These are phyloP conservation scores for Nitzschia sp. DNA, from an alignment of 108 stramenopile genomes.

Conservation along the genomic window DNA sequence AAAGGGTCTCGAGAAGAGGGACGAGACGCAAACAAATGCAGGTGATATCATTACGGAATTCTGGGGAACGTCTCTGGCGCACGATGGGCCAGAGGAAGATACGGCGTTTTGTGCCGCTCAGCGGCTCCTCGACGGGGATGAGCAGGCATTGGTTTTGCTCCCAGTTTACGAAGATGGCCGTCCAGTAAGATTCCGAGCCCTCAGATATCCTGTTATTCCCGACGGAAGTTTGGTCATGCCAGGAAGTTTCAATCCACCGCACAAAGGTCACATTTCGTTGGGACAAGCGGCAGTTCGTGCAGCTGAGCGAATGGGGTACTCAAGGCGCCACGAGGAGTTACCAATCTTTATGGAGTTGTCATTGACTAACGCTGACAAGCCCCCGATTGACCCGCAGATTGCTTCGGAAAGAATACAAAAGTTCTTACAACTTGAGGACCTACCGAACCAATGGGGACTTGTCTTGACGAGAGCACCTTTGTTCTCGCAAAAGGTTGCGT, in stretches of 20 bases:
- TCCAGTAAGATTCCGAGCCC: conserved; percentile 21
- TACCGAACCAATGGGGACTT: conserved; percentile 81
- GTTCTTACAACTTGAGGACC: conserved; percentile 47
- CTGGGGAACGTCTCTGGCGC: conserved; percentile 8
- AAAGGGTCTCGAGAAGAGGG: neutral
- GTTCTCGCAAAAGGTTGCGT: conserved; percentile 62
- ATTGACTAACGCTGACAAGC: conserved; percentile 86
- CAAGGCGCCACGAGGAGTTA: conserved; percentile 16
- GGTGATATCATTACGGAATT: conserved; percentile 13
- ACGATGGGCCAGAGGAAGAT: neutral
- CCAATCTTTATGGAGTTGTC: conserved; percentile 81
- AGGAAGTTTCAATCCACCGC: conserved; percentile 92
- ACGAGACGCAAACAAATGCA: neutral
- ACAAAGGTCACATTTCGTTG: conserved; percentile 76
- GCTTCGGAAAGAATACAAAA: conserved; percentile 51
- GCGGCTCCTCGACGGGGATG: conserved; percentile 49
- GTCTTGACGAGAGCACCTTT: conserved; percentile 78
- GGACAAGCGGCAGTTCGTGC: conserved; percentile 66
- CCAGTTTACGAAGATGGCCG: conserved; percentile 25
- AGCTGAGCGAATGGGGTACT: conserved; percentile 24
- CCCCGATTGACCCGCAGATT: conserved; percentile 59
- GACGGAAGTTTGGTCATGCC: conserved; percentile 72
- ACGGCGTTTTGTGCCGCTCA: conserved; percentile 40
- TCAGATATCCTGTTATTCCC: conserved; percentile 48
- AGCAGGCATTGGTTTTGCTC: conserved; percentile 54